Base-by-base conservation (phyloP, 1,284 basidiomycete genomes). In the Sporisorium scitamineum region DNA sequence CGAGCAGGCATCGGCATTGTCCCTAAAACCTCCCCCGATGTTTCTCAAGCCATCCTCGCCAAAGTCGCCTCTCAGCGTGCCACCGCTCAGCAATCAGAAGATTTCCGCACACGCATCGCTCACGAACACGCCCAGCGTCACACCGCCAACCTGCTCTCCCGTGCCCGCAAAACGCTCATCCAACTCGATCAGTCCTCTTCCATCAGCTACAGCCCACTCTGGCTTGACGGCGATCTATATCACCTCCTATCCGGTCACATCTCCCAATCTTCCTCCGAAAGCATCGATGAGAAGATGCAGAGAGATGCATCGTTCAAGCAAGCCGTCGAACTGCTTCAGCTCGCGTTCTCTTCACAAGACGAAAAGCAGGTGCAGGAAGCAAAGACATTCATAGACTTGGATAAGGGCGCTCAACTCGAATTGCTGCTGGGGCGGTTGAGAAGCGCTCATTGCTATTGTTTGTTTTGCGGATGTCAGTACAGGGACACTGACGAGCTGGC, bases 381-480 rank as follows among this genome's bases (percentile, higher is more conserved):
- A 2, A 31, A 64, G 16, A 41, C 47, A 2, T 76, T 71, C 14
- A 41, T 65, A 37, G 27, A 41, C 24, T 32, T 63, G 14, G 58
- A 66, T 10, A 54, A 53, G 0, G 44, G 45, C n/a, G 18, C 37
- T 2, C 74, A 78, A 13, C 70, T 80, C 10, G 67, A 62, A 2
- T 48, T 79, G 27, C 74, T 74, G 0, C 22, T 63, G 20, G 41
- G 47, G 27, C 42, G 57, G 8, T 53, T 80, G 57, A 45, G 79
- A 22, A 37, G 34, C 3, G 27, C 27, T 2, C 62, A 80, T 44
- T 0, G 3, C 1, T 80, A 76, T 26, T 80, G 79, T 27, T 22
- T 79, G 22, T 78, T 75, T 53, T 80, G 79, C 61, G 75, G 71
- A 4, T 76, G 75, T 44, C 61, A 59, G 37, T 80, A 79, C 48